Evolutionary conservation across 1,284 basidiomycete genomes (phyloP).

Genomic region (Cerioporus squamosus): DNA sequence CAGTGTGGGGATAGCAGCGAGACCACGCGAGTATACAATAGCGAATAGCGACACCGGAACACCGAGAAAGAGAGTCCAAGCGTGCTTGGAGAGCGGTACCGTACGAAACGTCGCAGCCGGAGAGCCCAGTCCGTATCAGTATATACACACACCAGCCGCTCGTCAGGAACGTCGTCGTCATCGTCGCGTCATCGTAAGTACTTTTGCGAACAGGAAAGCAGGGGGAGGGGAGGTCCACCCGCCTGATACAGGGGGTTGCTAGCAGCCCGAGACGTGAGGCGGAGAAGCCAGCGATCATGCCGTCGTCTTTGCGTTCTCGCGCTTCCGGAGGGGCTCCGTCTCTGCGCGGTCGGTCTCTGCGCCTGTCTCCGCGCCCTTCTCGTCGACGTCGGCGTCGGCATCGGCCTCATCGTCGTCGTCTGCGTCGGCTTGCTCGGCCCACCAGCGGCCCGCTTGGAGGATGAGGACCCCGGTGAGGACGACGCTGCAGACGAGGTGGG

Average conservation of each 20-base stretch:
- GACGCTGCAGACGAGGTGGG: conserved; percentile 81
- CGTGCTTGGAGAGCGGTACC: not conserved
- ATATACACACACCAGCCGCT: conserved; percentile 1
- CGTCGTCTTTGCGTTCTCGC: conserved; percentile 13
- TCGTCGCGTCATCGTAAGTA: conserved; percentile 14
- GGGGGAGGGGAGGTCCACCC: not conserved
- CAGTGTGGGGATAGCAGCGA: not conserved
- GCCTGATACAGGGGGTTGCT: not conserved
- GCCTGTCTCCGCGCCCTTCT: conserved; percentile 15
- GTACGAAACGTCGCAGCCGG: not conserved
- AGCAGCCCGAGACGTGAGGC: not conserved
- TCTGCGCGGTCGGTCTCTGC: conserved; percentile 19
- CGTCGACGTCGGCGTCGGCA: conserved; percentile 7
- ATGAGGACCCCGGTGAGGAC: conserved; percentile 79
- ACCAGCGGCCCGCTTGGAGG: conserved; percentile 79
- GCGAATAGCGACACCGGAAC: not conserved
- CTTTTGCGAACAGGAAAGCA: conserved; percentile 4
- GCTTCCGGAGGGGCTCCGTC: conserved; percentile 9
- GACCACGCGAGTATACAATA: not conserved
- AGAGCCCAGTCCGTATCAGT: not conserved
- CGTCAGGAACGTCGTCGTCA: not conserved
- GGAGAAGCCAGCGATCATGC: not conserved
- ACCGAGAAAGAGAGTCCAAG: too few relatives aligned
- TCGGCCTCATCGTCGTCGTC: conserved; percentile 29
- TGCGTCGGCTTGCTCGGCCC: conserved; percentile 70